phyloP scores from a whole-genome alignment of 768 basidiomycete genomes.

The Strobilomyces echinocephalus region DNA sequence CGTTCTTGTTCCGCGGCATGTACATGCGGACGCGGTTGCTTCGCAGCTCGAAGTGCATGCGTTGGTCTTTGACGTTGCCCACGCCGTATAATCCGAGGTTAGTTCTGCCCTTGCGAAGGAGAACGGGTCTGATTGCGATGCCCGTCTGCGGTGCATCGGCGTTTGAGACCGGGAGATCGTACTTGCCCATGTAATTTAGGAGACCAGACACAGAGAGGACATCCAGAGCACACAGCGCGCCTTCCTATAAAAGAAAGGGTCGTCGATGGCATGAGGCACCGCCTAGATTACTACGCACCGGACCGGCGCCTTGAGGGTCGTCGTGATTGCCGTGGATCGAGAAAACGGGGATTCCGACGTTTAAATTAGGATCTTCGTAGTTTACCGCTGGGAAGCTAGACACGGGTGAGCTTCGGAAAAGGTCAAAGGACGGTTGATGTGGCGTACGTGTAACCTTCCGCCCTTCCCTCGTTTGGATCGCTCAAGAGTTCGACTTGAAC shows the following conservation, averaged over 20 bases:
- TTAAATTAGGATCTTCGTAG: constrained; percentile 95
- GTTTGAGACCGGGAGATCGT: constrained; percentile 78
- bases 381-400: constrained; percentile 91
- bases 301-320: constrained; percentile 94
- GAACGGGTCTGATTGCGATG: constrained; percentile 84
- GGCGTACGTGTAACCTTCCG: constrained; percentile 74
- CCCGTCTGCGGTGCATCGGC: constrained; percentile 60
- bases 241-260: constrained; percentile 54
- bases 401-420: not conserved
- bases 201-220: constrained; percentile 91
- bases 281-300: constrained; percentile 45
- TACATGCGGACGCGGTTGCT: constrained; percentile 95
- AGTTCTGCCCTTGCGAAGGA: constrained; percentile 83
- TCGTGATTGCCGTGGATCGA: constrained; percentile 99
- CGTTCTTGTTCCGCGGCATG: constrained; percentile 84
- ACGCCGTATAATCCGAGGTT: constrained; percentile 91
- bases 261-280: not conserved
- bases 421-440: not conserved
- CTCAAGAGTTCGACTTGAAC: constrained; percentile 89
- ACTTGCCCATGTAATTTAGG: constrained; percentile 96
- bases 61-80: constrained; percentile 92
- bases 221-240: constrained; percentile 93
- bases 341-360: constrained; percentile 94
- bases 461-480: constrained; percentile 87
- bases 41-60: constrained; percentile 94